These are phyloP conservation scores for Pleurotus citrinopileatus DNA, from an alignment of 768 basidiomycete species.

Conservation along the genomic window DNA sequence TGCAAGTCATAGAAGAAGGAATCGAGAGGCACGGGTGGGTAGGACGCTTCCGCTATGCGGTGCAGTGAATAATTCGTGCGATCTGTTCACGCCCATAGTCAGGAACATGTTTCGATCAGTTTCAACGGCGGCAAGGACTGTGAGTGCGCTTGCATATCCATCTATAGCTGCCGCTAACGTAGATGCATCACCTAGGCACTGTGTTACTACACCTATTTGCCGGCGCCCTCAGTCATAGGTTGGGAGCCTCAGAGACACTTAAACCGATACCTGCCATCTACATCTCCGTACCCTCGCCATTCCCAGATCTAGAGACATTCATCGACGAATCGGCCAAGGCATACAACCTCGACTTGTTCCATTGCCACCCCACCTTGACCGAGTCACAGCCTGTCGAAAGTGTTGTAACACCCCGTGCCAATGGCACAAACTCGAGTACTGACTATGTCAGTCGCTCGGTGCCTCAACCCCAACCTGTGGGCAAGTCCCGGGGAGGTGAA, in stretches of 20 bases:
- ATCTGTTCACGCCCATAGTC: conserved; percentile 36
- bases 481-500: conserved; percentile 56
- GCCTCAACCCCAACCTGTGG: conserved; percentile 34
- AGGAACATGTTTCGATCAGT: conserved; percentile 76
- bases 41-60: conserved; percentile 10
- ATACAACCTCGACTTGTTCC: conserved; percentile 79
- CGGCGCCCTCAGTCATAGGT: conserved; percentile 57
- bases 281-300: conserved; percentile 89
- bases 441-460: conserved; percentile 21
- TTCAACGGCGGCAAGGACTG: conserved; percentile 99
- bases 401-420: conserved; percentile 29
- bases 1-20: conserved; percentile 76
- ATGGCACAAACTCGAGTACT: conserved; percentile 11
- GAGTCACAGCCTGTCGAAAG: conserved; percentile 43
- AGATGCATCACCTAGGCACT: conserved; percentile 61
- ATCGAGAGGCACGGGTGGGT: conserved; percentile 83
- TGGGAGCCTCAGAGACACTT: conserved; percentile 29
- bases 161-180: conserved; percentile 5
- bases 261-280: conserved; percentile 69
- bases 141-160: conserved; percentile 35
- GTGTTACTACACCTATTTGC: conserved; percentile 91
- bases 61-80: conserved; percentile 15
- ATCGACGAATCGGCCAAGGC: conserved; percentile 56
- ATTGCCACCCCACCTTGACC: conserved; percentile 35
- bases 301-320: conserved; percentile 80